Conservation (phyloP, 2,329 filamentous ascomycete species). For the Ophiostoma pallidulum region DNA sequence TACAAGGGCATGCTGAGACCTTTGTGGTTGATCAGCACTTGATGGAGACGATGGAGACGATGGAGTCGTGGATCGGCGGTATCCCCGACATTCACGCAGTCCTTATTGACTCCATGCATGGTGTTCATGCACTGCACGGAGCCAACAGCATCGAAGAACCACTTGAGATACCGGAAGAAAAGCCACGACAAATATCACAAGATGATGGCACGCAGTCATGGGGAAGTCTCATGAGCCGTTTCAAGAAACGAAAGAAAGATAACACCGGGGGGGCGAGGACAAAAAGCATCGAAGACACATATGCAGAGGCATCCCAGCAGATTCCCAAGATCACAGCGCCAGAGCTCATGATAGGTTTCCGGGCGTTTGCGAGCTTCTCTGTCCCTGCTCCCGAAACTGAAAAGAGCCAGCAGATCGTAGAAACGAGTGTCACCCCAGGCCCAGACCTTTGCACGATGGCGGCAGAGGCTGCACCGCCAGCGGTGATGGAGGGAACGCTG, state of each 20-base stretch:
- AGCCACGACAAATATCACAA: neutral
- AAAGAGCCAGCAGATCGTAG: no score
- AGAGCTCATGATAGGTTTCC: slow-evolving; percentile 2
- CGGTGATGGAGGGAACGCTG: neutral
- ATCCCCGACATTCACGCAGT: neutral
- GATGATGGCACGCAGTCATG: neutral
- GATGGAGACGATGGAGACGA: neutral
- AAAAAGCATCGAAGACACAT: fast-evolving
- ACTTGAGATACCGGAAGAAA: neutral
- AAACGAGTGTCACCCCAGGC: no score
- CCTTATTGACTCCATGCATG: neutral
- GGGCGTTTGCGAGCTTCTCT: neutral
- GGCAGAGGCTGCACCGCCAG: neutral
- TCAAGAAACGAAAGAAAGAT: neutral
- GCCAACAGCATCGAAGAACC: neutral
- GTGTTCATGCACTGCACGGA: no score
- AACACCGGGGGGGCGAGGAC: neutral
- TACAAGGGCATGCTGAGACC: no score
- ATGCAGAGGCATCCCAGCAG: no score
- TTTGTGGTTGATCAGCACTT: neutral
- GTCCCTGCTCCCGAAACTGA: no score
- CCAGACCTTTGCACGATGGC: neutral
- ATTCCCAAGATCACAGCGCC: neutral
- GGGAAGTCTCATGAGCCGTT: neutral
- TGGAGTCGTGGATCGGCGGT: neutral